Conservation (phyloP, 495 filamentous ascomycete species). For the Penicillium egyptiacum region DNA sequence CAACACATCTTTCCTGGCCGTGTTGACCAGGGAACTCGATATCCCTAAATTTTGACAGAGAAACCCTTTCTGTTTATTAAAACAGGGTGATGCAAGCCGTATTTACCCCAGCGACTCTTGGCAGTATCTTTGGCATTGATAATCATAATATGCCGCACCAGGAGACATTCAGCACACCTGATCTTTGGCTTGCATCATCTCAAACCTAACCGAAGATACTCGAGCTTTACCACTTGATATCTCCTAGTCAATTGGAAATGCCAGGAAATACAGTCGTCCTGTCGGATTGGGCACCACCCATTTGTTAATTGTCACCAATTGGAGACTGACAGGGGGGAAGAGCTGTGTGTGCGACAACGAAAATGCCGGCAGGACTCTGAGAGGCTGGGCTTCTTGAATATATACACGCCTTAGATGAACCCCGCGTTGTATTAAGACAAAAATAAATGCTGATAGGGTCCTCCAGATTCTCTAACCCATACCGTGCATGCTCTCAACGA, state of each 20-base stretch:
- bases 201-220: background rate
- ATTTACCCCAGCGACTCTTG: background rate
- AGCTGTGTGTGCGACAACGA: constrained; percentile 7
- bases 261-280: background rate
- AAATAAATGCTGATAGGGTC: constrained; percentile 1
- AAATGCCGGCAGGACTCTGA: constrained; percentile 10
- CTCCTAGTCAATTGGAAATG: background rate
- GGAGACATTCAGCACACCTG: background rate
- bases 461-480: background rate
- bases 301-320: background rate
- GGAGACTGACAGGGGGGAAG: background rate
- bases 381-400: constrained; percentile 13
- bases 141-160: background rate
- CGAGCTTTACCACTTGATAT: background rate
- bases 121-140: background rate
- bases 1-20: background rate
- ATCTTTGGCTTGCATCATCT: constrained; percentile 9
- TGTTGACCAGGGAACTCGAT: background rate
- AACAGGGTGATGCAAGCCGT: constrained; percentile 8
- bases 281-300: background rate
- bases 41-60: background rate
- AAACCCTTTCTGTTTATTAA: background rate
- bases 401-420: constrained; percentile 2
- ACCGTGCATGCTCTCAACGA: background rate
- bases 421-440: constrained; percentile 4